Conservation (phyloP, 2,329 filamentous ascomycete genomes). For the Zymoseptoria passerinii region DNA sequence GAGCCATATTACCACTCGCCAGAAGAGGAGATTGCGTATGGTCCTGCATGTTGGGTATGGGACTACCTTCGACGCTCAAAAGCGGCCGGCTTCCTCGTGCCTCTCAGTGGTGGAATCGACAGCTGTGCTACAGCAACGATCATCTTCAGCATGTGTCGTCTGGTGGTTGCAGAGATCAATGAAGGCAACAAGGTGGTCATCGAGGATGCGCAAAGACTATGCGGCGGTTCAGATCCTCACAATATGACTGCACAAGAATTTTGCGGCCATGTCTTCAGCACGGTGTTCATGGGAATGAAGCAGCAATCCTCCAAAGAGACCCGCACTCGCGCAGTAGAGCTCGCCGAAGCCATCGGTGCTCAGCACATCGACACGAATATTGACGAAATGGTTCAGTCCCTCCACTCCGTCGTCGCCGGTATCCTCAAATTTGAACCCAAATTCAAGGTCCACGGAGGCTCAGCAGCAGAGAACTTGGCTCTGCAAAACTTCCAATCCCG, state of each 20-base stretch:
- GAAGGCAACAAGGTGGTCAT: slow-evolving; percentile 48
- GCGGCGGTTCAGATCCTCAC: slow-evolving; percentile 43
- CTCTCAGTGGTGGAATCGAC: slow-evolving; percentile 54
- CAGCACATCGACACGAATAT: slow-evolving; percentile 70
- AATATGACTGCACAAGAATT: slow-evolving; percentile 49
- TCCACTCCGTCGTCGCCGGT: slow-evolving; percentile 51
- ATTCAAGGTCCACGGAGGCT: slow-evolving; percentile 58
- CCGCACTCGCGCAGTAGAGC: slow-evolving; percentile 53
- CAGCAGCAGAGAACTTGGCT: slow-evolving; percentile 51
- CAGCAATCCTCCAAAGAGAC: slow-evolving; percentile 60
- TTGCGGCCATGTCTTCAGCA: slow-evolving; percentile 52
- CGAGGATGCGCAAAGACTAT: slow-evolving; percentile 45
- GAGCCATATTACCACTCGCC: slow-evolving; percentile 50
- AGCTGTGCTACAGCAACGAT: slow-evolving; percentile 48
- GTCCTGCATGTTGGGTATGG: slow-evolving; percentile 59
- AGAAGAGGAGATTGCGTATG: slow-evolving; percentile 60
- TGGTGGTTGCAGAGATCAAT: slow-evolving; percentile 47
- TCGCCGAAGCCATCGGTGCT: slow-evolving; percentile 55
- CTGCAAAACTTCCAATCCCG: slow-evolving; percentile 62
- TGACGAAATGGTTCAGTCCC: slow-evolving; percentile 55
- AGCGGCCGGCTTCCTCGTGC: slow-evolving; percentile 49
- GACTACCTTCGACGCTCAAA: slow-evolving; percentile 50
- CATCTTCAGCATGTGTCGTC: slow-evolving; percentile 42
- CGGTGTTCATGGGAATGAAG: slow-evolving; percentile 62
- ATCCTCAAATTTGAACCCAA: slow-evolving; percentile 53